Percentiles rank a stretch among this genome's conserved stretches.
Evolutionary conservation across 148 eudicot species (phyloP).

Genomic region (Nyssa sinensis): DNA sequence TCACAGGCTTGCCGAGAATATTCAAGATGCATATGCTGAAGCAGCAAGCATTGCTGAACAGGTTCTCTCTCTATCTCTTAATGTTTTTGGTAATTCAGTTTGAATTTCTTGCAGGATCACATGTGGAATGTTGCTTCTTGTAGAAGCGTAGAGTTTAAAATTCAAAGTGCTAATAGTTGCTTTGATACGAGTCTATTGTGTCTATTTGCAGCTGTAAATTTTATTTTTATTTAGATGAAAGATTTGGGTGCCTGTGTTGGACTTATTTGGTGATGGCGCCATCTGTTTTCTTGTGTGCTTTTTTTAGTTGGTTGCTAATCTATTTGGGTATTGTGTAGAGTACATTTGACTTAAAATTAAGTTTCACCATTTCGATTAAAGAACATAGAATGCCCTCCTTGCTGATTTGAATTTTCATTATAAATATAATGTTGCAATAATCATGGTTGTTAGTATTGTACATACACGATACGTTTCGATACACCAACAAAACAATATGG

Average conservation of each 20-base stretch:
- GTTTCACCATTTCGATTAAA: too few relatives aligned
- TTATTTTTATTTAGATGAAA: not conserved
- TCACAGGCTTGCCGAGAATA: slow-evolving; percentile 98
- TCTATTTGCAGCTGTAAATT: not conserved
- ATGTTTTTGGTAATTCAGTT: not conserved
- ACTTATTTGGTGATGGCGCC: slow-evolving; percentile 1
- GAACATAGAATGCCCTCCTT: too few relatives aligned
- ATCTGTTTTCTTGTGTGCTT: not conserved
- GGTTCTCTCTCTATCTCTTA: slow-evolving; percentile 33
- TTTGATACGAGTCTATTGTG: not conserved
- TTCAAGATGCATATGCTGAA: slow-evolving; percentile 99
- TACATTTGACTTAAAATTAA: too few relatives aligned
- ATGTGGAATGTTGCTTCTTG: not conserved
- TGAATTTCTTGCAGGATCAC: not conserved
- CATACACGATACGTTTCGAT: too few relatives aligned
- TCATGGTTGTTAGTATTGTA: too few relatives aligned
- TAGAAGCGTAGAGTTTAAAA: not conserved
- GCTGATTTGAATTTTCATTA: too few relatives aligned
- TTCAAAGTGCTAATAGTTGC: not conserved
- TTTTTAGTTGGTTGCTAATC: not conserved
- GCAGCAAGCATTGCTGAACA: slow-evolving; percentile 99
- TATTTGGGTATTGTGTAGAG: not conserved
- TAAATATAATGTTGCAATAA: too few relatives aligned
- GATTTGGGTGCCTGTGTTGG: not conserved
- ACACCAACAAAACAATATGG: too few relatives aligned